phyloP scores from a whole-genome alignment of 441 rosid species.

The Croton setiger region DNA sequence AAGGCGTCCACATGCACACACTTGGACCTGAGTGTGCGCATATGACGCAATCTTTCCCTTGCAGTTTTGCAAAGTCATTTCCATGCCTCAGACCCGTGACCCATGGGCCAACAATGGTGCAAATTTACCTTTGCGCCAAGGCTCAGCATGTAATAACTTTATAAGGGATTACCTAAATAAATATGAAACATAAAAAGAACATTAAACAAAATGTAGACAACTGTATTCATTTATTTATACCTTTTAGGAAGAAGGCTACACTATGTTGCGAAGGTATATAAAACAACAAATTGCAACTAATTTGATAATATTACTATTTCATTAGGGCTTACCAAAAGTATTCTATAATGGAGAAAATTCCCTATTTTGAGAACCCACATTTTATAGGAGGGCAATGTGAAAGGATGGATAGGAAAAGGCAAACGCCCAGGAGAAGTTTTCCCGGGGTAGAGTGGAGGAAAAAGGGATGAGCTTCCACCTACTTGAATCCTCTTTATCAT shows the following conservation, averaged over 20 bases:
- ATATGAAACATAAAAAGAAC: background rate
- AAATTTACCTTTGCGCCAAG: too few relatives aligned
- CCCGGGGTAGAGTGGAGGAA: background rate
- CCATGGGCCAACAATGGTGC: too few relatives aligned
- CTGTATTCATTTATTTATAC: background rate
- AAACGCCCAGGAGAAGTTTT: background rate
- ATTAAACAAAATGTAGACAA: background rate
- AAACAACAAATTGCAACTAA: too few relatives aligned
- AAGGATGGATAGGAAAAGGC: background rate
- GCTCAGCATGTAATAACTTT: background rate
- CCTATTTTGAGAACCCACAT: too few relatives aligned
- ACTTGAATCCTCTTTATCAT: background rate
- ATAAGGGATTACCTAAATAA: background rate
- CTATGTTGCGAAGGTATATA: too few relatives aligned
- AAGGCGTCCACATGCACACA: too few relatives aligned
- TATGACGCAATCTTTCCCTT: too few relatives aligned
- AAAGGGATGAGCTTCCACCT: background rate
- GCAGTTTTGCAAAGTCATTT: too few relatives aligned
- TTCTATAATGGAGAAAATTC: background rate
- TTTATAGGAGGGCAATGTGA: background rate
- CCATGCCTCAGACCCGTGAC: too few relatives aligned
- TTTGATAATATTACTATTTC: too few relatives aligned
- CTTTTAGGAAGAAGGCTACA: background rate
- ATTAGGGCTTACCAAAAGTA: background rate
- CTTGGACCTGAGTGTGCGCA: too few relatives aligned